phyloP scores from a whole-genome alignment of 441 rosid genomes.

The Pelargonium cotyledonis region DNA sequence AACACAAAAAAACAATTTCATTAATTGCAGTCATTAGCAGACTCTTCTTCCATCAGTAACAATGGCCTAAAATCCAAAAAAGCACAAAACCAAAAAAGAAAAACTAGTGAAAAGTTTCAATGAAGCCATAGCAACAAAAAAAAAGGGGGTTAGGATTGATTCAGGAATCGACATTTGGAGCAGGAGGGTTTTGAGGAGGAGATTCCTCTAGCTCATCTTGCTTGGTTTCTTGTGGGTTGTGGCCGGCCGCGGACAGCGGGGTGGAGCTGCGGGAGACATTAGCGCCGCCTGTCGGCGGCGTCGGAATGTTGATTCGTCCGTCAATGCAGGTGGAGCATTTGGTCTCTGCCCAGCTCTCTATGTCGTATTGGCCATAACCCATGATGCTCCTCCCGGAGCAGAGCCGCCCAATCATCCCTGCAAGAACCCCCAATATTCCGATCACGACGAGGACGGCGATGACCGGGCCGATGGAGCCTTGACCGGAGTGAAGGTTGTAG shows the following conservation, averaged over 20 bases:
- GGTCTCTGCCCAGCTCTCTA: constrained; percentile 69
- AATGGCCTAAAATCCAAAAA: too few species aligned
- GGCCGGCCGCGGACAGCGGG: constrained; percentile 21
- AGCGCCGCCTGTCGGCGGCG: constrained; percentile 15
- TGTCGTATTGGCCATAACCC: constrained; percentile 46
- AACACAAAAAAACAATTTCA: too few species aligned
- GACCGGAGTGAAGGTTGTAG: constrained; percentile 10
- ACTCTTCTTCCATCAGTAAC: too few species aligned
- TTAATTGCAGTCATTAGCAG: too few species aligned
- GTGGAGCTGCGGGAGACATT: constrained; percentile 15
- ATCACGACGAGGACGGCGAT: constrained; percentile 51
- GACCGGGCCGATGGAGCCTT: constrained; percentile 45
- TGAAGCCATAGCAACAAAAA: too few species aligned
- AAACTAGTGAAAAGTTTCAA: too few species aligned
- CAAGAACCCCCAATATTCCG: constrained; percentile 36
- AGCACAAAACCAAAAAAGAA: too few species aligned
- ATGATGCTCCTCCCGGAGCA: constrained; percentile 63
- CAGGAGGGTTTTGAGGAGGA: constrained; percentile 3
- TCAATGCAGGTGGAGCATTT: constrained; percentile 71
- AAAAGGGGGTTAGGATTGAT: not conserved
- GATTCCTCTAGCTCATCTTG: constrained; percentile 15
- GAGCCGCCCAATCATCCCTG: constrained; percentile 56
- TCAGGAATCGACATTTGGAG: not conserved
- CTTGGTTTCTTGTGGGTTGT: constrained; percentile 19
- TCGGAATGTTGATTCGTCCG: constrained; percentile 41